Base-by-base conservation (phyloP, 805 yeast genomes). In the Wickerhamiella kurtzmanii region DNA sequence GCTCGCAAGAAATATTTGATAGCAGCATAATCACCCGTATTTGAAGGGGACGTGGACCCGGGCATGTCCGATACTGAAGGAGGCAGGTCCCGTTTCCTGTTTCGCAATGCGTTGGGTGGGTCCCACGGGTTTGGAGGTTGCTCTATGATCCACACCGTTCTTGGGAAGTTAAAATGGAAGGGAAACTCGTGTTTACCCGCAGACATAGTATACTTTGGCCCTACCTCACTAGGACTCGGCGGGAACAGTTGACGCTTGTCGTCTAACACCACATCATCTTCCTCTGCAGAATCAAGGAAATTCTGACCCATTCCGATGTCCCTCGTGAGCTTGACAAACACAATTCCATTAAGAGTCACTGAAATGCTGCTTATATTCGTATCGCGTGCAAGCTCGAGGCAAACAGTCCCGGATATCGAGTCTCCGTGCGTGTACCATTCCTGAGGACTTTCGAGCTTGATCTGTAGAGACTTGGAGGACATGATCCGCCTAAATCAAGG, bases 321-420 rank as follows among this genome's bases (percentile, higher is more conserved):
- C n/a, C 51, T 42, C n/a, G 48, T 52, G 13, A 74, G 51, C 62
- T 79, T 52, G 60, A 83, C 50, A 65, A 83, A 48, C 86, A 89
- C 69, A 82, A 88, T 70, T 74, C 76, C 60, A 71, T 80, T 67
- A 51, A 68, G 41, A 77, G 77, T 55, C 66, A 70, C 57, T 72
- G 72, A 83, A 82, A 69, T 44, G 28, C 44, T 35, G 32, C 39
- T 32, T 35, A 55, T 37, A 35, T 50, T 50, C 9, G 45, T 28
- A 18, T 44, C 37, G 11, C 43, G 40, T 17, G 18, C 17, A 15
- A 50, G 42, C 11, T 51, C 49, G 2, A 54, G 46, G 2, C 3
- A 16, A 11, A 49, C 51, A 13, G 15, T 16, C 21, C 58, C 58
- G 5, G 11, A 15, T 2, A 54, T 35, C 2, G 40, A 16, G 21